Base-by-base conservation (phyloP, 2,329 filamentous ascomycete genomes). In the Mycosphaerella sp. region DNA sequence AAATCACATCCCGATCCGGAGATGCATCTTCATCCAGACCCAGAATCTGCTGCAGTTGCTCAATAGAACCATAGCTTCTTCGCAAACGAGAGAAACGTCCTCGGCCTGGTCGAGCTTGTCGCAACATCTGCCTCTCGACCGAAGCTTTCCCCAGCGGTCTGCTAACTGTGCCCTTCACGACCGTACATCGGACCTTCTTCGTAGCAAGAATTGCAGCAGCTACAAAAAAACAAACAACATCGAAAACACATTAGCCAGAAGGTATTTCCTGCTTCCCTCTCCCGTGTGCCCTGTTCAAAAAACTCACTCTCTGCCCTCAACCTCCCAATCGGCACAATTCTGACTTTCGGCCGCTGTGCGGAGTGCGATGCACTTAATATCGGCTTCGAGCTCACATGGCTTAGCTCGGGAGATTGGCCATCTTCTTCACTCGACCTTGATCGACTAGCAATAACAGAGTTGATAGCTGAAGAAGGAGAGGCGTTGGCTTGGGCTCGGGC, bases 1-100 rank as follows among this genome's bases (percentile, higher is more conserved):
- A 34, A n/a, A 42, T 54, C 18, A 50, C 52, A 30, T 42, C 39
- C 16, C 16, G 13, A n/a, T 50, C 12, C 9, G 12, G 17, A 13
- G 30, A 6, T 8, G 32, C 27, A 6, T 35, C 16, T n/a, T n/a
- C 14, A 14, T 18, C 36, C 2, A 41, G 13, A 2, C 45, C 45
- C 3, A 48, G 28, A 3, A 41, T 41, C 21, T 16, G 25, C 14
- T 34, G 45, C 14, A 48, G 18, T 18, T 48, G 25, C 25, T 14
- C 17, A 3, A 30, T 30, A 21, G 8, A n/a, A 12, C 45, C 37
- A 21, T 41, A 25, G 9, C 13, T 40, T 9, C 16, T 5, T 17
- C 17, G 3, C 10, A 6, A 5, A 17, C 16, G 13, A 40, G 7
- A 17, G 37, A 12, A 17, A 16, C 37, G 37, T 8, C 37, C n/a